Conservation (phyloP, 192 early-diverging fungal species). For the Podila epicladia region DNA sequence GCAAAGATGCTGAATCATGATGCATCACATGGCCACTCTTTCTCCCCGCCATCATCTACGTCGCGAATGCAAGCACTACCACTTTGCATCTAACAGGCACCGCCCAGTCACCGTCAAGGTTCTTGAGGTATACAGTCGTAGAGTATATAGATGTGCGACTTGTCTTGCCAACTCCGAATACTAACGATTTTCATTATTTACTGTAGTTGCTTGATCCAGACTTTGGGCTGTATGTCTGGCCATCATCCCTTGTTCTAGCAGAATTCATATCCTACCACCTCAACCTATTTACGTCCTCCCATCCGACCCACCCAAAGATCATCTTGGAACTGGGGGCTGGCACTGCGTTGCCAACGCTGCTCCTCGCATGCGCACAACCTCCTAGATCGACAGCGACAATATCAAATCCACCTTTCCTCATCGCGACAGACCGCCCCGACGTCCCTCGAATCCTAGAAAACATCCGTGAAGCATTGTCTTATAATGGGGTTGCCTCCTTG, state of each 20-base stretch:
- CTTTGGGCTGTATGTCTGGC: conserved; percentile 80
- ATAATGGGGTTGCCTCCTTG: conserved; percentile 40
- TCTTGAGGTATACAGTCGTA: conserved; percentile 20
- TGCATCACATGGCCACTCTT: too few relatives aligned
- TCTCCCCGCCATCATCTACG: background rate
- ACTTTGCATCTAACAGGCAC: conserved; percentile 8
- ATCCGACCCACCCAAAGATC: background rate
- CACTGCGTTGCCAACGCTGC: conserved; percentile 70
- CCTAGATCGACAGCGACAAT: background rate
- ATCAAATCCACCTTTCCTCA: conserved; percentile 15
- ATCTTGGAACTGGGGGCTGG: conserved; percentile 70
- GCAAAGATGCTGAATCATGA: too few relatives aligned
- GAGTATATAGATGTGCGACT: background rate
- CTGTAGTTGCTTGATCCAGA: conserved; percentile 61
- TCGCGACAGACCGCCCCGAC: conserved; percentile 56
- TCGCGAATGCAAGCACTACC: conserved; percentile 27
- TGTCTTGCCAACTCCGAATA: background rate
- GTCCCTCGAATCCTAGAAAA: conserved; percentile 50
- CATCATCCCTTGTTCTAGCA: conserved; percentile 71
- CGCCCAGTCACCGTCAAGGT: conserved; percentile 12
- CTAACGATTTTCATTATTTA: background rate
- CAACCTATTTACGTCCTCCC: conserved; percentile 24
- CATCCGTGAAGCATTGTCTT: conserved; percentile 28
- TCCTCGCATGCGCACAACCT: conserved; percentile 49
- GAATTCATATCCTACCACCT: conserved; percentile 62